Base-by-base conservation (phyloP, 169 alveolate genomes). In the Plasmodium blacklocki region DNA sequence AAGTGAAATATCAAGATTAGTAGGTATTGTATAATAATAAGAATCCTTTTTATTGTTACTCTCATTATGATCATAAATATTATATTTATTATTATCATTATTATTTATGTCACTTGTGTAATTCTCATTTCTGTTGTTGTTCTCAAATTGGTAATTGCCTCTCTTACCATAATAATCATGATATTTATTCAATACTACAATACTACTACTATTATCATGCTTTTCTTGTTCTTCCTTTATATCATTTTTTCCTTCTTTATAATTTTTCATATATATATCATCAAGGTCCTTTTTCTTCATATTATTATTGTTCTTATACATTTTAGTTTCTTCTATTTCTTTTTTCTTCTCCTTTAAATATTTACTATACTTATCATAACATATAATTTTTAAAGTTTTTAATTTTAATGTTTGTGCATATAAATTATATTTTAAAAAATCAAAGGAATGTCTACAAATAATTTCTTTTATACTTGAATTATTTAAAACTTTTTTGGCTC, bases 391-490 rank as follows among this genome's bases (percentile, higher is more conserved):
- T 68, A 78, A 29, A 18, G 64, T 71, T 43, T 71, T 64, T n/a
- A 78, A 21, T 68, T 78, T 78, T 2, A 78, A 2, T 4, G 89
- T 78, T 18, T 78, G 89, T 1, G 89, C 66, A 21, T 50, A 78
- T 52, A 78, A 14, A 49, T 78, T 78, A 66, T 78, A 78, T 52
- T 78, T 78, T 26, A 64, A 52, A 45, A 78, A 78, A 50, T 78
- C 89, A 23, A 64, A 78, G 3, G 89, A 78, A 9, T 78, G 89
- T 11, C 89, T 78, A 18, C 70, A 78, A 1, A 78, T 60, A 21
- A 78, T 78, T 58, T 78, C 89, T 56, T 67, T 78, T 66, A 78
- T 49, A 71, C 72, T 66, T 11, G 89, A 78, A 50, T 78, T 78
- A 14, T 73, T 60, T 1, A 78, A 21, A 14, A 78, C 1, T 12